Evolutionary conservation across 352 stramenopile genomes (phyloP), one percentile per base, ranked within the genome.

Genomic region (Pythium monospermum): DNA sequence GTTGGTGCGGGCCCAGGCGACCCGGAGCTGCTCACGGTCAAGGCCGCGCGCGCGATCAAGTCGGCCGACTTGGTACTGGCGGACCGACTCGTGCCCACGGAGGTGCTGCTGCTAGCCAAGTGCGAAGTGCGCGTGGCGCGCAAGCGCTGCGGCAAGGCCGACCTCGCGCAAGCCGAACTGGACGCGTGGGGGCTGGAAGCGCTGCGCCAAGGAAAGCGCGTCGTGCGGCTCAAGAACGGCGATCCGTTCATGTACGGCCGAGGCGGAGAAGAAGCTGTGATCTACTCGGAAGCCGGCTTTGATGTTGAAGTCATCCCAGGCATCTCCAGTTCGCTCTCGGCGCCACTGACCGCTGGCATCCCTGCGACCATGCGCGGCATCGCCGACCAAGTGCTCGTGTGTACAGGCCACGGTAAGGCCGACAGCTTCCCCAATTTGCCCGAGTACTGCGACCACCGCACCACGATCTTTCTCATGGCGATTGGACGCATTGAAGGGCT

Each of bases 161-260:
- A 98, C 50, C 60, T 96, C 36, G 94, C 94, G 23, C 89, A 97
- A 62, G 73, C 87, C 2, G 87, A 98, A 63, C 92, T 98, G 48
- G 96, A 98, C 64, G 83, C 83, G 31, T 98, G 94, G 95, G 84
- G 85, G 5, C 64, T 91, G 13, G 78, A 97, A 39, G 93, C 68
- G 5, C 64, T 98, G 21, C 61, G 61, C 18, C 64, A 87, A 28
- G 91, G 92, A 44, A 94, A 95, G 62, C 76, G 89, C 59, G 96
- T 99, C 12, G 87, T 98, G 49, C 85, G 95, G 12, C 72, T 98
- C 33, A 98, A 99, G 75, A 98, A 98, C 72, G 95, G 96, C 41
- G 96, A 99, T 62, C 96, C 96, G 35, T 98, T 98, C 76, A 87
- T 99, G 43, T 99, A 98, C 67, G 95, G 95, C 22, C 67, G 96